phyloP scores from a whole-genome alignment of 1,284 basidiomycete genomes.

The Chiua sp. region DNA sequence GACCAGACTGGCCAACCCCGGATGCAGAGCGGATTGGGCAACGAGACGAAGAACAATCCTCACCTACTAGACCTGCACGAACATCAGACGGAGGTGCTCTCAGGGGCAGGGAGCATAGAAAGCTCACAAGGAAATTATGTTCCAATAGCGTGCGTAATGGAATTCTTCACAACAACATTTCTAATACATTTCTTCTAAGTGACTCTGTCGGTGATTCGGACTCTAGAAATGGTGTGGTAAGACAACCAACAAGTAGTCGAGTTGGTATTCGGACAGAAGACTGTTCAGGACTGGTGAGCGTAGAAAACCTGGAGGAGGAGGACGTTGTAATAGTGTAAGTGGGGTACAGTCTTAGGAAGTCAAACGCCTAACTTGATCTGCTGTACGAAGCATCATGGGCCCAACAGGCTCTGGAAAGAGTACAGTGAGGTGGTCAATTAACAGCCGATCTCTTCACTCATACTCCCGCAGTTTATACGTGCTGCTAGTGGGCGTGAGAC shows the following conservation, averaged over 20 bases:
- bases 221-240: slow-evolving; percentile 29
- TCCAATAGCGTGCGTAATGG: slow-evolving; percentile 24
- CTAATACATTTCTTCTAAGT: slow-evolving; percentile 7
- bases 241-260: background rate
- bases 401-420: background rate
- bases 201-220: slow-evolving; percentile 30
- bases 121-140: slow-evolving; percentile 14
- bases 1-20: too few species aligned
- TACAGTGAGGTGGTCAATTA: background rate
- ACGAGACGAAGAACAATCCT: too few species aligned
- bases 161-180: background rate
- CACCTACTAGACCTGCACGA: too few species aligned
- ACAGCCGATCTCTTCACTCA: background rate
- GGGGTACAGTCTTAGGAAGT: background rate
- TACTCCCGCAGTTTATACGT: slow-evolving; percentile 27
- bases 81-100: too few species aligned
- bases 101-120: background rate
- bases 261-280: background rate
- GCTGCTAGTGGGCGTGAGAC: slow-evolving; percentile 15
- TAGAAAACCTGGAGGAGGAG: background rate
- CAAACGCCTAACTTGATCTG: background rate
- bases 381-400: background rate
- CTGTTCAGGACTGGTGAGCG: background rate
- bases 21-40: too few species aligned
- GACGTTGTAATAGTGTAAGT: slow-evolving; percentile 5